These are phyloP conservation scores for Sporisorium iseilematis-ciliati DNA, from an alignment of 1,284 basidiomycete genomes.

Conservation along the genomic window DNA sequence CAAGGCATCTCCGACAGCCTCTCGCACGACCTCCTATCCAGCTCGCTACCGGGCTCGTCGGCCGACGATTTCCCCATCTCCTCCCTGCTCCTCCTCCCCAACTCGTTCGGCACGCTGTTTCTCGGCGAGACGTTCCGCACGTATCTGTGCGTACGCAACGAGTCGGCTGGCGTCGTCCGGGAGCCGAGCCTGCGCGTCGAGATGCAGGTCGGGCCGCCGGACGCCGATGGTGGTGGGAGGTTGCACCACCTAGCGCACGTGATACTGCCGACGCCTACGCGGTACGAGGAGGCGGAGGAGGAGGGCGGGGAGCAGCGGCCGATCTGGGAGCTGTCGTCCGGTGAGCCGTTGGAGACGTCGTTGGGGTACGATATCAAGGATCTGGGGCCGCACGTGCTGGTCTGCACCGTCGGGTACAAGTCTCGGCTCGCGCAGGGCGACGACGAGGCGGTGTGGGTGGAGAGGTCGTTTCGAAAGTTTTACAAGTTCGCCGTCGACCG, in stretches of 20 bases:
- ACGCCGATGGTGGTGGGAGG: slow-evolving; percentile 14
- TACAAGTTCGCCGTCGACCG: slow-evolving; percentile 56
- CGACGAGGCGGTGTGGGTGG: slow-evolving; percentile 27
- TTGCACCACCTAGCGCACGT: slow-evolving; percentile 39
- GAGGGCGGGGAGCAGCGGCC: no score
- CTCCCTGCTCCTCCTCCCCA: slow-evolving; percentile 39
- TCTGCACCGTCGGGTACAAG: slow-evolving; percentile 66
- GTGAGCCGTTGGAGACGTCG: slow-evolving; percentile 43
- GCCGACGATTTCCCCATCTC: slow-evolving; percentile 25
- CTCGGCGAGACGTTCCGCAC: slow-evolving; percentile 67
- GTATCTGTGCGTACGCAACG: slow-evolving; percentile 66
- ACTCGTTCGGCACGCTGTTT: slow-evolving; percentile 57
- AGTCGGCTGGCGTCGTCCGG: slow-evolving; percentile 37
- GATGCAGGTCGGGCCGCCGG: slow-evolving; percentile 54
- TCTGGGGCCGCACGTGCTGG: slow-evolving; percentile 62
- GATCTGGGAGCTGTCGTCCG: slow-evolving; percentile 21
- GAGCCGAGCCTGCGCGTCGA: slow-evolving; percentile 59
- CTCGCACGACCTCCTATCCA: slow-evolving; percentile 18
- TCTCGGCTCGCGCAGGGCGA: neutral
- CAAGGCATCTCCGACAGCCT: slow-evolving; percentile 9
- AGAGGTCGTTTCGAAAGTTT: slow-evolving; percentile 62
- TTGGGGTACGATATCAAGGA: slow-evolving; percentile 67
- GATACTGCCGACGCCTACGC: slow-evolving; percentile 24
- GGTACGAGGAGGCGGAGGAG: neutral
- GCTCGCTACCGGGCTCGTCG: neutral